A percentile compares a stretch with the other conserved stretches of the same genome.
These are phyloP conservation scores for Anthracocystis setariae DNA, from an alignment of 1,284 basidiomycete species.

Conservation along the genomic window DNA sequence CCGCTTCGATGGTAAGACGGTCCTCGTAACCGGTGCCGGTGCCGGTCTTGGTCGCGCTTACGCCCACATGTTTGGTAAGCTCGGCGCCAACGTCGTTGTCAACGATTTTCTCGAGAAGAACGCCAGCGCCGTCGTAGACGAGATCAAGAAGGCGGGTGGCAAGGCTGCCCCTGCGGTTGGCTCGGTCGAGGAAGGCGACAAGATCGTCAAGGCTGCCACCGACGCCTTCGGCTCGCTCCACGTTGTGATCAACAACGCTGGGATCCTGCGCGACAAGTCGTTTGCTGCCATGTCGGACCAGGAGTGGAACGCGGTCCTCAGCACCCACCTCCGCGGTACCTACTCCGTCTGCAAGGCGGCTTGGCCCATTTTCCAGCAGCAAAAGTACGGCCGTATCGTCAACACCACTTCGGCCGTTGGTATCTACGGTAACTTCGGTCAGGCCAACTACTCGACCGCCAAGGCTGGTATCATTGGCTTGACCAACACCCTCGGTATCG, in stretches of 20 bases:
- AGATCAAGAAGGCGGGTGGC: conserved; percentile 86
- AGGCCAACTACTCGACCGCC: conserved; percentile 81
- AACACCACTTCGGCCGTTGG: conserved; percentile 93
- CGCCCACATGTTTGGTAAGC: conserved; percentile 86
- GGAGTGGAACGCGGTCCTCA: conserved; percentile 93
- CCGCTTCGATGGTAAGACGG: conserved; percentile 87
- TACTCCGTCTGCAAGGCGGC: conserved; percentile 82
- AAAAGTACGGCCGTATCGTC: conserved; percentile 95
- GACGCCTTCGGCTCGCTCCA: conserved; percentile 91
- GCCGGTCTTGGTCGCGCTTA: conserved; percentile 83
- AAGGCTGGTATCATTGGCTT: conserved; percentile 93
- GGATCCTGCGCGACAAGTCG: conserved; percentile 86
- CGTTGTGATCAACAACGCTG: conserved; percentile 90
- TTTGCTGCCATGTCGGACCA: conserved; percentile 88
- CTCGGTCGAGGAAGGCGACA: conserved; percentile 87
- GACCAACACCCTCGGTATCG: conserved; percentile 87
- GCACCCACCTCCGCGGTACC: conserved; percentile 80
- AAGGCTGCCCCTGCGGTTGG: conserved; percentile 85
- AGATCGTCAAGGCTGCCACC: conserved; percentile 85
- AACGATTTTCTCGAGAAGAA: conserved; percentile 92
- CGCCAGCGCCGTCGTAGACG: conserved; percentile 84
- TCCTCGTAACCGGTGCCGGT: conserved; percentile 83
- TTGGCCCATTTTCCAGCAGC: conserved; percentile 96
- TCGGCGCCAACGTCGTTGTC: conserved; percentile 95
- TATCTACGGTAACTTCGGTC: conserved; percentile 92